These are phyloP conservation scores for Aspergillus mulundensis DNA, from an alignment of 495 filamentous ascomycete genomes.

Conservation along the genomic window DNA sequence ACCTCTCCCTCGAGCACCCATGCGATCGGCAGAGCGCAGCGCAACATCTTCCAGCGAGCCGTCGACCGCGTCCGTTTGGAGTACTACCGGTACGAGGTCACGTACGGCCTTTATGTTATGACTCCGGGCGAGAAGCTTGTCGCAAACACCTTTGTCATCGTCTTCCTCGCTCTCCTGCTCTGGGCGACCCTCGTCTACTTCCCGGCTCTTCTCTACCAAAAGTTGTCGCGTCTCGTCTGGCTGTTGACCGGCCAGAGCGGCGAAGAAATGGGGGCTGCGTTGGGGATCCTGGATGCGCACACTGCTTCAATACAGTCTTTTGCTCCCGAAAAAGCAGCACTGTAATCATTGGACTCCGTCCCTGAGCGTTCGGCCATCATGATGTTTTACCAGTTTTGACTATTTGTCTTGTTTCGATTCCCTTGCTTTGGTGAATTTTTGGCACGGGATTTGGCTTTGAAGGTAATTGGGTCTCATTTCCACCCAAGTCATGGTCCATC, in stretches of 20 bases:
- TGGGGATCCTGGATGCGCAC: constrained; percentile 30
- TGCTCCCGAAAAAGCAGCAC: constrained; percentile 14
- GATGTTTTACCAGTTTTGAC: not conserved
- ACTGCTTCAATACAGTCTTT: constrained; percentile 18
- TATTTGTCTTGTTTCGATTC: not conserved
- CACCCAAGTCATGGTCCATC: not conserved
- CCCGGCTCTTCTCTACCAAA: constrained; percentile 37
- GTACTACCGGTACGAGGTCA: constrained; percentile 74
- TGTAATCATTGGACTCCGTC: constrained; percentile 9
- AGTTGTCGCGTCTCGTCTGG: constrained; percentile 35
- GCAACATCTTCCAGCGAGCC: constrained; percentile 31
- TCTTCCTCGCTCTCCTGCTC: constrained; percentile 30
- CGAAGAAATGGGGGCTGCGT: constrained; percentile 26
- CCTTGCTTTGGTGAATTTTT: not conserved
- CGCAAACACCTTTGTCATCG: constrained; percentile 50
- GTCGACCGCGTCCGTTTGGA: constrained; percentile 57
- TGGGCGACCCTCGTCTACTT: constrained; percentile 41
- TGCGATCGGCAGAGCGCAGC: constrained; percentile 15
- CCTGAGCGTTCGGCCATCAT: not conserved
- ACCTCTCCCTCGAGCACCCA: constrained; percentile 7
- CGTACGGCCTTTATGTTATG: constrained; percentile 69
- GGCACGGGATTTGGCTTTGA: not conserved
- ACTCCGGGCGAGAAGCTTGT: constrained; percentile 68
- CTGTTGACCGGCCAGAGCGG: constrained; percentile 39
- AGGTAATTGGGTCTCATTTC: not conserved